Evolutionary conservation across 345 rosid species (phyloP).

Genomic region (Corchorus capsularis): DNA sequence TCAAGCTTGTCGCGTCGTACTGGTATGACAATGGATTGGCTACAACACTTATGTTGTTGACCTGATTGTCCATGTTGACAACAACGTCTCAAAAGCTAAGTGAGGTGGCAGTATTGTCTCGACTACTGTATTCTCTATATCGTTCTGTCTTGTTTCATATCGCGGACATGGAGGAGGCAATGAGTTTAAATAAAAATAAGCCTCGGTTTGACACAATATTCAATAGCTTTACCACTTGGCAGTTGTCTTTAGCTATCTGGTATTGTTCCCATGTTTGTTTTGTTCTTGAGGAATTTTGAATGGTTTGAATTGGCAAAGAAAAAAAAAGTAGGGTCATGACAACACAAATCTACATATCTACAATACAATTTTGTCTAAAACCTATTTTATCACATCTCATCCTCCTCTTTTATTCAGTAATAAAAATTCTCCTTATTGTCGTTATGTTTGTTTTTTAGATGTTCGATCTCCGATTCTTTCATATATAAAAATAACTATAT

Average conservation of each 20-base stretch:
- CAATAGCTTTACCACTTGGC: neutral
- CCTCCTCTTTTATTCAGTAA: too few relatives aligned
- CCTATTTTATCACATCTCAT: too few relatives aligned
- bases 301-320: neutral
- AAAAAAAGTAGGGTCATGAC: too few relatives aligned
- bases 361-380: too few relatives aligned
- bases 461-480: too few relatives aligned
- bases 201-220: too few relatives aligned
- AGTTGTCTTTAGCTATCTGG: neutral
- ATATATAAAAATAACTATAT: too few relatives aligned
- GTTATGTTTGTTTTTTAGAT: too few relatives aligned
- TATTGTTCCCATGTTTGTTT: neutral
- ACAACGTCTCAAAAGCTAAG: slow-evolving; percentile 29
- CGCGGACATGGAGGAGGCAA: neutral
- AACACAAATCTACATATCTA: too few relatives aligned
- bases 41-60: slow-evolving; percentile 79
- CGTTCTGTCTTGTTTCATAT: neutral
- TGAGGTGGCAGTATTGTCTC: neutral
- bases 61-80: slow-evolving; percentile 47
- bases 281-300: slow-evolving; percentile 2
- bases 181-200: slow-evolving; percentile 5
- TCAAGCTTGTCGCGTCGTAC: slow-evolving; percentile 62
- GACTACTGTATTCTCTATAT: neutral
- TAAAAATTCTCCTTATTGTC: too few relatives aligned
- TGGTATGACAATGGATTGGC: slow-evolving; percentile 88